Base-by-base conservation (phyloP, 768 basidiomycete genomes). In the Coprinopsis strossmayeri region DNA sequence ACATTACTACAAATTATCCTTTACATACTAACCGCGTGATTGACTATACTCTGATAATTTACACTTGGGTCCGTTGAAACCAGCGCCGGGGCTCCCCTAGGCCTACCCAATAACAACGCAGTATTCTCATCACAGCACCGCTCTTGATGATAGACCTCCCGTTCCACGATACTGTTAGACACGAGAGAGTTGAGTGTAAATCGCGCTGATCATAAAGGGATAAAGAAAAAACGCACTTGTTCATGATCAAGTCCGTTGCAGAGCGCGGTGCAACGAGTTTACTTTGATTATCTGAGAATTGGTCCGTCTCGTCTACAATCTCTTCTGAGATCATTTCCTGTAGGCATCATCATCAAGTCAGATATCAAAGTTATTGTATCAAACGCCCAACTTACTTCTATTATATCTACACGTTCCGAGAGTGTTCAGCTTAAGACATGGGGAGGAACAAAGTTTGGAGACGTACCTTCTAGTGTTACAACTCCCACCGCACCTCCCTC, bases 241-340 rank as follows among this genome's bases (percentile, higher is more conserved):
- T 73, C 86, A 94, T 91, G 32, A 91, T 74, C 5, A 79, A 77
- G 5, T 85, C 78, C 11, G 82, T 90, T 11, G 83, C 84, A 51
- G 76, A 64, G 12, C 93, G 73, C 53, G 76, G 82, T 0, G 88
- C 92, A 5, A 73, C 69, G 50, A 74, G 76, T 60, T 92, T 93
- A 45, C 81, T 83, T 41, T 82, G 82, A 59, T 95, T 96, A 56
- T 91, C 89, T 55, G 89, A 82, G 56, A 87, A 94, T 23, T 82
- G 76, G 66, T 96, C 93, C 2, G 92, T 95, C 65, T 96, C 93
- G 58, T 95, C 93, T 25, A 95, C 87, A 46, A 96, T 95, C 62
- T 96, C 94, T 66, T 96, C 92, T 0, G 87, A 84, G 17, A 97
- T 90, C 54, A 98, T 96, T 76, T 95, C 93, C 77, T 90, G 43